A percentile compares a stretch with the other conserved stretches of the same genome.
Conservation (phyloP, 2,329 filamentous ascomycete genomes). For the Aspergillus sp. region DNA sequence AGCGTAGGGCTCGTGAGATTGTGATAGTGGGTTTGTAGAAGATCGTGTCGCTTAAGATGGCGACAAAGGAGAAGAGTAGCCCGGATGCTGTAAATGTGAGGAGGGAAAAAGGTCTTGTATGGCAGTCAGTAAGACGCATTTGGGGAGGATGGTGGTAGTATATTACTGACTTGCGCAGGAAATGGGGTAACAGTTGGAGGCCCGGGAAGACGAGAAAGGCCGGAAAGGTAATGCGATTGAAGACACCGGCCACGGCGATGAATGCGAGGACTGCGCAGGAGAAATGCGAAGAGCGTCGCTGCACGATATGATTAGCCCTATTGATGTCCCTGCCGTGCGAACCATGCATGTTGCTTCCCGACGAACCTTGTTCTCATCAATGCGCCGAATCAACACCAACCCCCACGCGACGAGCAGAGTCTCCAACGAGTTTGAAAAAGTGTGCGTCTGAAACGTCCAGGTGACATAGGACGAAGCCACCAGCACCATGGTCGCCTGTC, state of each 20-base stretch:
- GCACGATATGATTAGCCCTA: constrained; percentile 11
- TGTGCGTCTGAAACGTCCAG: constrained; percentile 97
- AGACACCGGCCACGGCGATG: constrained; percentile 74
- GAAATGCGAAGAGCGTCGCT: constrained; percentile 67
- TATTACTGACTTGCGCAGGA: constrained; percentile 61
- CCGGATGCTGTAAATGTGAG: constrained; percentile 57
- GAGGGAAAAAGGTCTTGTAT: constrained; percentile 48
- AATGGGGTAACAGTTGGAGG: constrained; percentile 75
- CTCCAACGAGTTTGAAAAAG: constrained; percentile 95
- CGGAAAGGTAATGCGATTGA: constrained; percentile 96
- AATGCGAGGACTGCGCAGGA: constrained; percentile 72
- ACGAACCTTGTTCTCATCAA: constrained; percentile 64
- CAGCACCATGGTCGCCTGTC: constrained; percentile 67
- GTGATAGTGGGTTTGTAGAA: constrained; percentile 55
- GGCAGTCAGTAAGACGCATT: constrained; percentile 25
- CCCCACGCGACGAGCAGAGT: constrained; percentile 90
- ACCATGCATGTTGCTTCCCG: constrained; percentile 2
- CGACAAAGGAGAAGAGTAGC: constrained; percentile 59
- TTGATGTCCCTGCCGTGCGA: neutral
- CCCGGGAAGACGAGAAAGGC: constrained; percentile 83
- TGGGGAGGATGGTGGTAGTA: neutral
- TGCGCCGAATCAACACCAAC: constrained; percentile 80
- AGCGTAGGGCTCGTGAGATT: constrained; percentile 37
- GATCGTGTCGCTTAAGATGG: constrained; percentile 72
- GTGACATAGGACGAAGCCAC: constrained; percentile 96